Evolutionary conservation across 805 yeast genomes (phyloP).

Genomic region (Candida mattraensis): DNA sequence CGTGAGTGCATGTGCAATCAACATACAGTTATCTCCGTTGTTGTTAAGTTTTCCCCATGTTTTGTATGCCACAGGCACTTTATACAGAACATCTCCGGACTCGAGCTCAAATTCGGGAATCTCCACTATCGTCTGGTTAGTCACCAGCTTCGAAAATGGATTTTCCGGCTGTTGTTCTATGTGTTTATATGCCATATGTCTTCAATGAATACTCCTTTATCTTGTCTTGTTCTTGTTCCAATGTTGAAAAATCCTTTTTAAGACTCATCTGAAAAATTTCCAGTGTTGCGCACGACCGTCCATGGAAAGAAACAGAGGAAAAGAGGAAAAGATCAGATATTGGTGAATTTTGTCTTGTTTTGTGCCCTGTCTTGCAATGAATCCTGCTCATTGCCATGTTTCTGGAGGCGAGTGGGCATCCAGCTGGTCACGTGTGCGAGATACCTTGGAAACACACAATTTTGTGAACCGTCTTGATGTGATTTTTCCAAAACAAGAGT

Average conservation of each 20-base stretch:
- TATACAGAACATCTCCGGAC: conserved; percentile 68
- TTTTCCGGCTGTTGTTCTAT: conserved; percentile 55
- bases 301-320: too few species aligned
- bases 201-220: background rate
- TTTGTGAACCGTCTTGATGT: conserved; percentile 30
- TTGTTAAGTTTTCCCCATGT: conserved; percentile 89
- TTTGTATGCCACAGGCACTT: conserved; percentile 92
- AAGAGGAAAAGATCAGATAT: too few species aligned
- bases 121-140: conserved; percentile 74
- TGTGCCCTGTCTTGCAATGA: conserved; percentile 1
- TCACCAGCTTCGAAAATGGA: conserved; percentile 67
- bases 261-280: too few species aligned
- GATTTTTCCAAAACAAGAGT: conserved; percentile 11
- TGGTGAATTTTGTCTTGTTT: background rate
- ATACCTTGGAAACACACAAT: conserved; percentile 27
- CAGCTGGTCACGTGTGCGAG: conserved; percentile 1
- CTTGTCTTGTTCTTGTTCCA: background rate
- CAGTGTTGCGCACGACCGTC: too few species aligned
- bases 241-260: too few species aligned
- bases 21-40: conserved; percentile 69
- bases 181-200: conserved; percentile 37
- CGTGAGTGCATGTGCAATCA: conserved; percentile 94
- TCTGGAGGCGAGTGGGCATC: conserved; percentile 8
- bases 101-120: conserved; percentile 76
- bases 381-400: conserved; percentile 24